phyloP scores from a whole-genome alignment of 331 rosid genomes.

The Telfairia occidentalis region DNA sequence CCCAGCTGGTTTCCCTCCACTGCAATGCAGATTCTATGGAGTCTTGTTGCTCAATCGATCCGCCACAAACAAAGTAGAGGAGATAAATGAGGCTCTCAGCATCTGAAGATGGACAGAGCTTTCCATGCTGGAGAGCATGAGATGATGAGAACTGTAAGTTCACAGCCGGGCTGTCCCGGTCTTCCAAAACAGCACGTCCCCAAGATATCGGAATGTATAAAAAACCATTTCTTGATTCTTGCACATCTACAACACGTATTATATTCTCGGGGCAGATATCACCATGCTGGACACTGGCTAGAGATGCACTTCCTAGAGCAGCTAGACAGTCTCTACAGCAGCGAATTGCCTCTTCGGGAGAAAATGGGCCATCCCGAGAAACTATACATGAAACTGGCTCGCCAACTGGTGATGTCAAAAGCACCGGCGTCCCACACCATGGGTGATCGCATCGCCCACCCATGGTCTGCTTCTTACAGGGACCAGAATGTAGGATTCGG shows the following conservation, averaged over 20 bases:
- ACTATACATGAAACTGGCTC: conserved; percentile 2
- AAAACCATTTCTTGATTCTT: neutral
- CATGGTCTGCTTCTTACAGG: neutral
- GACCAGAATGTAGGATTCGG: conserved; percentile 9
- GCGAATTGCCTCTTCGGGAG: conserved; percentile 5
- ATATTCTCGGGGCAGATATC: conserved; percentile 11
- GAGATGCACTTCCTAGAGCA: conserved; percentile 7
- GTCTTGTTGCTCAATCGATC: neutral
- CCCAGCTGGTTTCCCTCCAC: conserved; percentile 16
- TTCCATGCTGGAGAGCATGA: conserved; percentile 13
- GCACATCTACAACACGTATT: neutral
- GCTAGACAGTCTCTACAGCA: conserved; percentile 14
- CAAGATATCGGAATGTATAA: conserved; percentile 5
- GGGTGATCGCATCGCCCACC: conserved; percentile 12
- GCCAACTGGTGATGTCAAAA: conserved; percentile 11
- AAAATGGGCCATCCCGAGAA: neutral
- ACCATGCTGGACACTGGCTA: conserved; percentile 12
- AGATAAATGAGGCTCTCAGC: conserved; percentile 14
- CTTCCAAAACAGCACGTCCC: conserved; percentile 15
- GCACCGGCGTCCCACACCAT: conserved; percentile 16
- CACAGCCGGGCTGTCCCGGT: conserved; percentile 14
- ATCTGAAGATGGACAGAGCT: conserved; percentile 14
- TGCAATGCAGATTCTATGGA: conserved; percentile 14
- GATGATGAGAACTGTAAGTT: conserved; percentile 13
- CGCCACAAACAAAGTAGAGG: conserved; percentile 5